Base-by-base conservation (phyloP, 2,329 filamentous ascomycete species). In the Mycocentrospora acerina region DNA sequence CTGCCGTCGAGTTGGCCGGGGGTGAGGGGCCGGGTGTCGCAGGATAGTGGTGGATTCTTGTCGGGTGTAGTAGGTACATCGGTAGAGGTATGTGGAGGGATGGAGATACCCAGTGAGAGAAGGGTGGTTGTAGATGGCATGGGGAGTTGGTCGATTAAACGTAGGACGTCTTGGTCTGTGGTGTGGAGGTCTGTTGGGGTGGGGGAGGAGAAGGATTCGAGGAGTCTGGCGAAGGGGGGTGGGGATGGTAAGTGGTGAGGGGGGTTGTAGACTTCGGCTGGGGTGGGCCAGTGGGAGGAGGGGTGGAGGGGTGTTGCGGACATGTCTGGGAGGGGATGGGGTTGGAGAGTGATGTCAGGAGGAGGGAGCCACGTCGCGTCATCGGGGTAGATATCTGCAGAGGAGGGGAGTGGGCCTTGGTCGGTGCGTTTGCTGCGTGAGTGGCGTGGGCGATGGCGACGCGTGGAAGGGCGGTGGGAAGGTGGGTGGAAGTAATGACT, bases 361-460 rank as follows among this genome's bases (percentile, higher is more conserved):
- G n/a, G n/a, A n/a, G n/a, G n/a, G 10, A 27, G 30, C 40, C 42
- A 51, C 19, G 39, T 29, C 2, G 55, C 54, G 37, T 64, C 60
- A 11, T 61, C 59, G 7, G 60, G 60, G 26, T 61, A 64, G 34
- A 62, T 58, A 28, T 64, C 60, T 3, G 60, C 60, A 3, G 31
- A 28, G 11, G 60, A 64, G 4, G 60, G 53, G 38, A 52, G 42
- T 4, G 60, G 60, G 1, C 60, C 60, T 42, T 64, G 59, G 38
- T 62, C 59, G 6, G 40, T 41, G 7, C 59, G 56, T 35, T 49
- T 60, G n/a, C 29, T 22, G 3, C 53, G 55, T 4, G 42, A 48
- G 12, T 37, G 28, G 15, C 45, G 36, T 30, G 43, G 39, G 15
- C 28, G 30, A 11, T 35, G 42, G 22, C 40, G 29, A 19, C 22